phyloP scores from a whole-genome alignment of 2,329 filamentous ascomycete genomes.

The Leptographium radiaticola region DNA sequence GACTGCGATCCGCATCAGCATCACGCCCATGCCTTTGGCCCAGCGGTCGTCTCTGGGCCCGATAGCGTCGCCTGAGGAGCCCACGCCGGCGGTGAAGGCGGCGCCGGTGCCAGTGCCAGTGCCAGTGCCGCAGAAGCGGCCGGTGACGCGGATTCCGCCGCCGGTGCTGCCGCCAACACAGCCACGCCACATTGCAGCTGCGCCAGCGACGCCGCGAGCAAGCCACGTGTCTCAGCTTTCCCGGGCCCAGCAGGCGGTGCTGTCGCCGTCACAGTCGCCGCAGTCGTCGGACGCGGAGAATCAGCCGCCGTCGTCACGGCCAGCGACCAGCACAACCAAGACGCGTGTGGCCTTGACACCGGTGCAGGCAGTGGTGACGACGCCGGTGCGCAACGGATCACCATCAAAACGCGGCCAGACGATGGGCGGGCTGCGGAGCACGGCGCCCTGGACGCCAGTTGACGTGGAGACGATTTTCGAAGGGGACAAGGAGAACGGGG shows the following conservation, averaged over 20 bases:
- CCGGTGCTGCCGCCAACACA: not conserved
- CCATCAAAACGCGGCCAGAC: slow-evolving; percentile 46
- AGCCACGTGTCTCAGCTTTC: slow-evolving; percentile 29
- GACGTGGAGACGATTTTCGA: slow-evolving; percentile 63
- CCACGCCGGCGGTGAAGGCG: not conserved
- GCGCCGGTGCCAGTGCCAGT: not conserved
- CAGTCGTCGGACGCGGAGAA: slow-evolving; percentile 75
- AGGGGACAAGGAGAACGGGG: slow-evolving; percentile 36
- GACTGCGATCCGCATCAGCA: not conserved
- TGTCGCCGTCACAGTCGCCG: slow-evolving; percentile 53
- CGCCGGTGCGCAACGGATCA: slow-evolving; percentile 35
- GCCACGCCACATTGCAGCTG: slow-evolving; percentile 3
- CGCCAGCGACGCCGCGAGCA: slow-evolving; percentile 27
- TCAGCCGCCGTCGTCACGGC: slow-evolving; percentile 55
- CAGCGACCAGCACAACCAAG: slow-evolving; percentile 29
- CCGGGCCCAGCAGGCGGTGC: slow-evolving; percentile 37
- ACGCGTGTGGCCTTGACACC: slow-evolving; percentile 35
- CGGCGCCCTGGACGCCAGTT: slow-evolving; percentile 54
- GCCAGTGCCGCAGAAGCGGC: not conserved
- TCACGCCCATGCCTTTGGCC: not conserved
- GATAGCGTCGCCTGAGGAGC: not conserved
- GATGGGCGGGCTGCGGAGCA: slow-evolving; percentile 42
- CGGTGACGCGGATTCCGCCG: not conserved
- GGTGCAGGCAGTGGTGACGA: slow-evolving; percentile 19
- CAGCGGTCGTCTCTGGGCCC: not conserved